Percentiles rank a stretch among this genome's conserved stretches.
Conservation (phyloP, 1,284 basidiomycete species). For the Vanrija pseudolonga region DNA sequence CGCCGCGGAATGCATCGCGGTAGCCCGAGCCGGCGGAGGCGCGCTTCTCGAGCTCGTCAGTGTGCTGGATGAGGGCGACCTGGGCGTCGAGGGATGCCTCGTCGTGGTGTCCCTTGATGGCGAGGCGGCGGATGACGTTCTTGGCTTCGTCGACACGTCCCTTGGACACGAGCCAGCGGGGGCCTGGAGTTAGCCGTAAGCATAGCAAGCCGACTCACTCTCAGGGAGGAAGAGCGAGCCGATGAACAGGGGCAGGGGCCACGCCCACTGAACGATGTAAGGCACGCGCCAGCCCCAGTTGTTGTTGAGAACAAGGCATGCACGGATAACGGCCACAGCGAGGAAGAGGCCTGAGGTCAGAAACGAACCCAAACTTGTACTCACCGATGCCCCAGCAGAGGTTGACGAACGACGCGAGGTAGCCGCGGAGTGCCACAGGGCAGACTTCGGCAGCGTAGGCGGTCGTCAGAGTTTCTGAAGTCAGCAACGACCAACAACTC, state of each 20-base stretch:
- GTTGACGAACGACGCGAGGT: constrained; percentile 47
- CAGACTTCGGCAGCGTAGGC: constrained; percentile 49
- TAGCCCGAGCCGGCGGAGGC: constrained; percentile 45
- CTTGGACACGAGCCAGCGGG: constrained; percentile 50
- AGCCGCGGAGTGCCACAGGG: constrained; percentile 44
- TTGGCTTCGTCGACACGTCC: constrained; percentile 47
- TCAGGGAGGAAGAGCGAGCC: constrained; percentile 33
- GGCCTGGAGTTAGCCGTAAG: constrained; percentile 9
- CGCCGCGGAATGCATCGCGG: constrained; percentile 49
- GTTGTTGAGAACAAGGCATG: constrained; percentile 27
- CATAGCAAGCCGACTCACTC: background rate
- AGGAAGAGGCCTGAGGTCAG: constrained; percentile 31
- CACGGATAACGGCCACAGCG: constrained; percentile 45
- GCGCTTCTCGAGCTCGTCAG: constrained; percentile 19
- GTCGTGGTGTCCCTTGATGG: constrained; percentile 32
- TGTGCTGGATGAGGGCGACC: constrained; percentile 38
- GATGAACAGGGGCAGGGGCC: constrained; percentile 36
- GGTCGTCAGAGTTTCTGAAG: background rate
- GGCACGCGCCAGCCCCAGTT: constrained; percentile 25
- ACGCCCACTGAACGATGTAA: constrained; percentile 41
- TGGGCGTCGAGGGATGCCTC: constrained; percentile 36
- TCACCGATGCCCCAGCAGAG: constrained; percentile 44
- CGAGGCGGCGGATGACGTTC: constrained; percentile 33
- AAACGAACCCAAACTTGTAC: background rate
- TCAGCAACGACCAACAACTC: too few relatives aligned